A percentile compares a stretch with the other conserved stretches of the same genome.
These are phyloP conservation scores for Diospyros kaki DNA, from an alignment of 148 eudicot species.

Conservation along the genomic window DNA sequence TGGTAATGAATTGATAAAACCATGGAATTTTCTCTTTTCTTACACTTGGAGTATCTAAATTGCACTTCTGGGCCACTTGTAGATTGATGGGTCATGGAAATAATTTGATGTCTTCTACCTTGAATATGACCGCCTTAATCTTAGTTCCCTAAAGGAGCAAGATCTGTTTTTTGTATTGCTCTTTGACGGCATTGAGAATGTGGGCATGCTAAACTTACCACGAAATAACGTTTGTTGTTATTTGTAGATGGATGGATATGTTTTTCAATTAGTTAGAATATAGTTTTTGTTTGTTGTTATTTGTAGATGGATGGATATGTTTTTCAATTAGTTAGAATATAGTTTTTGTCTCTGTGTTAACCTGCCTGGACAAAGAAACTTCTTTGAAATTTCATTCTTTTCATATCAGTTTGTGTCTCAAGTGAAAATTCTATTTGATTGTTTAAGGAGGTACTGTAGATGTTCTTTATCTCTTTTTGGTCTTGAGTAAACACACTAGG, in stretches of 20 bases:
- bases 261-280: neutral
- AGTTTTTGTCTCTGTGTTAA: conserved; percentile 1
- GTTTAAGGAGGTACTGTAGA: too few species aligned
- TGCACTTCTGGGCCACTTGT: neutral
- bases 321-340: neutral
- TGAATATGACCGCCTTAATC: neutral
- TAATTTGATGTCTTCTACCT: neutral
- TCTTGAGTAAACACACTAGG: too few species aligned
- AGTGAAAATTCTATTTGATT: too few species aligned
- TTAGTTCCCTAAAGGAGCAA: neutral
- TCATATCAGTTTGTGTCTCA: too few species aligned
- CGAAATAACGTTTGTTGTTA: neutral
- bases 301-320: neutral
- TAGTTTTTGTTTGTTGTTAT: neutral
- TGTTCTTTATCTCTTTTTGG: too few species aligned
- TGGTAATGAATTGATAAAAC: conserved; percentile 1
- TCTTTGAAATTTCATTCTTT: neutral
- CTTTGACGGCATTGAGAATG: neutral
- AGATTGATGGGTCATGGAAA: neutral
- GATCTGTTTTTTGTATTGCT: neutral
- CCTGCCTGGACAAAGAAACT: neutral
- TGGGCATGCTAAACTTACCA: neutral
- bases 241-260: neutral
- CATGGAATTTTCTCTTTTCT: neutral
- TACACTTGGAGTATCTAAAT: neutral